Percentiles rank a stretch among this genome's conserved stretches.
These are phyloP conservation scores for Penicillium sp. DNA, from an alignment of 2,329 filamentous ascomycete species.

Conservation along the genomic window DNA sequence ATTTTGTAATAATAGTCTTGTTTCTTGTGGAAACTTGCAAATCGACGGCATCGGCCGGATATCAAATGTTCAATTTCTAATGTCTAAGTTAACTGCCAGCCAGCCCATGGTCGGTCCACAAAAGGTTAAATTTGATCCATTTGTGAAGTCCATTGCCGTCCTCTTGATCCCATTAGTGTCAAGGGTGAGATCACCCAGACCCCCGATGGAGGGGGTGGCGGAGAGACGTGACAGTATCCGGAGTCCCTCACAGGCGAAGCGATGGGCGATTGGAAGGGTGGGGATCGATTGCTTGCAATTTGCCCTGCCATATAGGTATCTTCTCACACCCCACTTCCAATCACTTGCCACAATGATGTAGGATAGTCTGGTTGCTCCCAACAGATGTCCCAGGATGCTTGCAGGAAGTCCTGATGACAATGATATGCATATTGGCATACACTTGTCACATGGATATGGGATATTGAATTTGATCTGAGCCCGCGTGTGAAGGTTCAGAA, in stretches of 20 bases:
- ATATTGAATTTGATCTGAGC: background rate
- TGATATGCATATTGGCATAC: background rate
- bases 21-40: background rate
- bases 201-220: background rate
- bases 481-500: background rate
- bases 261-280: background rate
- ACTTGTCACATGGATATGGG: background rate
- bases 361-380: background rate
- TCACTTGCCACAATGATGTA: background rate
- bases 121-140: background rate
- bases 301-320: background rate
- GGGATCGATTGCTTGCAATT: background rate
- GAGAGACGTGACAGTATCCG: background rate
- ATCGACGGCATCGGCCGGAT: conserved; percentile 1
- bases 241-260: background rate
- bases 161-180: background rate
- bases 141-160: background rate
- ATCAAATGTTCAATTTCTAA: background rate
- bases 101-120: background rate
- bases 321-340: background rate
- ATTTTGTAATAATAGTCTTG: background rate
- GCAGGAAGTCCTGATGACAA: background rate
- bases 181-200: background rate
- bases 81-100: background rate
- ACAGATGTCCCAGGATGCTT: background rate